phyloP scores from a whole-genome alignment of 352 stramenopile genomes.

The Phytophthora megakarya region DNA sequence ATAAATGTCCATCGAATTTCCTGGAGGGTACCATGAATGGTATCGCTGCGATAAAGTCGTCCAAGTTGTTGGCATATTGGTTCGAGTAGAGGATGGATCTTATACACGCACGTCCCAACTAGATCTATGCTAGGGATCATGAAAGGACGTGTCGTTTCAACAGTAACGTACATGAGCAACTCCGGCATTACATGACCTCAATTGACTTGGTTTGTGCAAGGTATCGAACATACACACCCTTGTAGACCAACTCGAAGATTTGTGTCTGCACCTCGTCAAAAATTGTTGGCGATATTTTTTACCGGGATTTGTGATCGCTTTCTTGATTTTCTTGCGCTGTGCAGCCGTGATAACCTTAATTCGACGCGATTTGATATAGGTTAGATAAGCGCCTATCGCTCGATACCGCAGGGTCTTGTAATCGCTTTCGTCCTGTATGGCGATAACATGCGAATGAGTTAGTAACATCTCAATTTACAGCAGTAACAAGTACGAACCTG shows the following conservation, averaged over 20 bases:
- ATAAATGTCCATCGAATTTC: neutral
- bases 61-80: conserved; percentile 19
- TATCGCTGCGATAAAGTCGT: neutral
- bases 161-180: conserved; percentile 26
- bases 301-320: conserved; percentile 59
- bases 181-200: neutral
- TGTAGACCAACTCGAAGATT: conserved; percentile 67
- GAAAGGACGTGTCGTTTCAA: conserved; percentile 38
- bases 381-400: conserved; percentile 57
- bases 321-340: conserved; percentile 74
- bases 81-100: neutral
- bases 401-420: conserved; percentile 47
- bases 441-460: no score
- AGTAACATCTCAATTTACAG: neutral
- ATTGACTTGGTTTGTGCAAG: conserved; percentile 22
- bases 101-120: neutral
- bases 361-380: conserved; percentile 63
- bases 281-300: conserved; percentile 49
- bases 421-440: conserved; percentile 25
- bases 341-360: conserved; percentile 68
- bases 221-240: conserved; percentile 57
- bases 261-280: conserved; percentile 63
- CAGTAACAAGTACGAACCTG: conserved; percentile 25
- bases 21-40: neutral
- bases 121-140: neutral